Conservation (phyloP, 1,284 basidiomycete genomes). For the Phlebopus sp. region DNA sequence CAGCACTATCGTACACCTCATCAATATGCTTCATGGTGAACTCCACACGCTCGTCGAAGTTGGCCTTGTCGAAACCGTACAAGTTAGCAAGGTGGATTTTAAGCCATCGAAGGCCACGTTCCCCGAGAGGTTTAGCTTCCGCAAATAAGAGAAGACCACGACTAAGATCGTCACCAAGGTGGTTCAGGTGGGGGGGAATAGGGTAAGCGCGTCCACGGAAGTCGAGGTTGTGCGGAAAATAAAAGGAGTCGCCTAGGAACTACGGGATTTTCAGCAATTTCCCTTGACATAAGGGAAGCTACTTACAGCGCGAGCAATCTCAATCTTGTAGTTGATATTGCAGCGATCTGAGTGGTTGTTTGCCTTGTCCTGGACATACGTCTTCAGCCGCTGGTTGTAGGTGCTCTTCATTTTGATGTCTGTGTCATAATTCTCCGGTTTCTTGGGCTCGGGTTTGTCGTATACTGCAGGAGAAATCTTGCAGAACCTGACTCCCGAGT, state of each 20-base stretch:
- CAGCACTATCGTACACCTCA: constrained; percentile 83
- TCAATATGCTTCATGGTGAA: constrained; percentile 77
- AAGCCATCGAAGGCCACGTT: constrained; percentile 79
- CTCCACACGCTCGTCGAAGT: constrained; percentile 84
- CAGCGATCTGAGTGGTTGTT: constrained; percentile 91
- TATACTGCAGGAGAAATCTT: constrained; percentile 73
- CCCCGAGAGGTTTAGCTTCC: constrained; percentile 77
- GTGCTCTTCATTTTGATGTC: constrained; percentile 66
- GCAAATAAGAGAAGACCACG: constrained; percentile 89
- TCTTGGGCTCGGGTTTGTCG: constrained; percentile 62
- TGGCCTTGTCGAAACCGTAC: constrained; percentile 94
- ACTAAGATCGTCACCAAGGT: constrained; percentile 94
- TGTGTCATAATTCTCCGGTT: constrained; percentile 58
- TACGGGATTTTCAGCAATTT: constrained; percentile 26
- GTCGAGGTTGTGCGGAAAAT: constrained; percentile 96
- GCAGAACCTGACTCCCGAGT: constrained; percentile 69
- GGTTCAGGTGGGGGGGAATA: constrained; percentile 93
- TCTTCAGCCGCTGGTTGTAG: constrained; percentile 61
- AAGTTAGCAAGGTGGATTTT: constrained; percentile 94
- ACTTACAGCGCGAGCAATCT: constrained; percentile 89
- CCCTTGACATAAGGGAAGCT: not conserved
- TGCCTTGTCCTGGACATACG: constrained; percentile 61
- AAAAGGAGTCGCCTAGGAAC: constrained; percentile 87
- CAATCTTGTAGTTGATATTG: constrained; percentile 95
- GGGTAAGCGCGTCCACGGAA: constrained; percentile 98